Base-by-base conservation (phyloP, 805 yeast genomes). In the Spathaspora sp. region DNA sequence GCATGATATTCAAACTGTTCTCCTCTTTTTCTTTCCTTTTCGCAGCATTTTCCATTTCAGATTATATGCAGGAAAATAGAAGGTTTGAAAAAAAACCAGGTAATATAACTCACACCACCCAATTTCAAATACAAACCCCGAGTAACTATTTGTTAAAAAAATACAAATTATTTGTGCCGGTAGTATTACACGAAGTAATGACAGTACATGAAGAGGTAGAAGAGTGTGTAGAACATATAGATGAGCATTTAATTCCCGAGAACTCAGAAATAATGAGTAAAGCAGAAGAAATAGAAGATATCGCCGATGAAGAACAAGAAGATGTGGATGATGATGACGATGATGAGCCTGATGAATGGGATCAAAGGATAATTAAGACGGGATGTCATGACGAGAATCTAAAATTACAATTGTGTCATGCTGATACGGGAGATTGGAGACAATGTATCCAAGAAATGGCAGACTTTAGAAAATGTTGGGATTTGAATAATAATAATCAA, bases 401-500 rank as follows among this genome's bases (percentile, higher is more conserved):
- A 42, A 65, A 59, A 16, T 59, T 74, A 23, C 77, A 72, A 52
- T 60, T 74, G 16, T 74, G 79, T 50, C 79, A 74, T 55, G 78
- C 79, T 10, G 79, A 74, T 55, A 71, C 64, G 7, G 78, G 78
- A 4, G 79, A 74, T 53, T 74, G 79, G 79, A 62, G 79, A 49
- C 55, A 64, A 49, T 67, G 72, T 51, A 52, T 62, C n/a, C 60
- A 61, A 32, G 75, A 78, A 63, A 78, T 82, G 87, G 69, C 70
- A 32, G 80, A 77, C 14, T 85, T 86, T 61, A 75, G 78, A 49
- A 71, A 77, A 50, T 86, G 92, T 67, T 86, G 91, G 91, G 77
- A 69, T 8, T 60, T 54, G 14, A 73, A 82, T 61, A 79, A 80
- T 42, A 85, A 86, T 57, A 70, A 80, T 59, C 71, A 72, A 49